Base-by-base conservation (phyloP, 2,329 filamentous ascomycete genomes). In the Aspergillus ochraceoroseus region DNA sequence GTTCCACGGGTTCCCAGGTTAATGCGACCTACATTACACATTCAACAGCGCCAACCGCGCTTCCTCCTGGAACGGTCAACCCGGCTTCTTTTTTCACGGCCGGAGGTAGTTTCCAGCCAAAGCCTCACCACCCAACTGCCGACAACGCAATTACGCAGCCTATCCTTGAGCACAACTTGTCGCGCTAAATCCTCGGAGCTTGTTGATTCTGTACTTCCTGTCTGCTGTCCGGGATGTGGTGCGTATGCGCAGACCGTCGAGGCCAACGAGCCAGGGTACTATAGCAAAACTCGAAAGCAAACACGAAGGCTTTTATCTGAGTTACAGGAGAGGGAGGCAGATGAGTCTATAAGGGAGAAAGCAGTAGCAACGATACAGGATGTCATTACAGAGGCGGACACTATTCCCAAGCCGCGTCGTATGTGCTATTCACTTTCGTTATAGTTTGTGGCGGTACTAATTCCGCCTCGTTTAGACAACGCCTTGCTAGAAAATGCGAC, bases 191-290 rank as follows among this genome's bases (percentile, higher is more conserved):
- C 48, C n/a, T 11, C 35, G n/a, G 47, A 51, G 3, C 29, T 44
- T 2, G 7, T 49, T n/a, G 43, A 47, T 4, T 47, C 56, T 12
- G 23, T 44, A 5, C 56, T 80, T 8, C 76, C 76, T 0, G 41
- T 69, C 5, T 70, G 71, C 15, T 82, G 79, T 56, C 79, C 79
- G 19, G 79, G 79, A 51, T 83, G 79, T 49, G 79, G 79, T 38
- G 79, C 78, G 18, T 72, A 74, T 23, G 70, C 75, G 22, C 79
- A 82, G 57, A 74, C 72, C 4, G 57, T 76, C 33, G 70, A 76
- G 32, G 64, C 70, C 23, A 63, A 70, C 1, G 70, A 75, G 48
- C 72, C 79, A 2, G 79, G 79, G 7, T 82, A 70, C 58, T 83
- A 81, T 57, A 66, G 69, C 42, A 56, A 65, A 31, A 65, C 62